Percentiles rank a stretch among this genome's conserved stretches.
phyloP scores from a whole-genome alignment of 2,329 filamentous ascomycete species.

The Neofusicoccum kwambonambiense region DNA sequence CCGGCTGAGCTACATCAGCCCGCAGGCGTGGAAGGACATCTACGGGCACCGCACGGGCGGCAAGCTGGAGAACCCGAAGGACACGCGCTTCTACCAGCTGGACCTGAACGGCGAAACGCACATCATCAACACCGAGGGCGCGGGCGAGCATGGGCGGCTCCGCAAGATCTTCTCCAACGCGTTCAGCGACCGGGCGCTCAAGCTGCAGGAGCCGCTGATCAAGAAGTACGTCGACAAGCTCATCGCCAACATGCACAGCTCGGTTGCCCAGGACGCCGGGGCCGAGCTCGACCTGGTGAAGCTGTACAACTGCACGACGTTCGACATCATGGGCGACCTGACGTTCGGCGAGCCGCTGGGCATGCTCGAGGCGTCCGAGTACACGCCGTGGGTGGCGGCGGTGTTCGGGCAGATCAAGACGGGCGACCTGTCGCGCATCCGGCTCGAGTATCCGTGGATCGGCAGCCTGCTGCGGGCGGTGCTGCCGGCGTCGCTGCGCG shows the following conservation, averaged over 20 bases:
- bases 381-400: constrained; percentile 33
- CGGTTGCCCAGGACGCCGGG: constrained; percentile 28
- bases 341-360: constrained; percentile 33
- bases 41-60: constrained; percentile 19
- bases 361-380: constrained; percentile 30
- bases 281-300: constrained; percentile 1
- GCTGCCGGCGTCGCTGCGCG: neutral
- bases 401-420: constrained; percentile 30
- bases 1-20: constrained; percentile 11
- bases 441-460: neutral
- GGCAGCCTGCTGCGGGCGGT: neutral
- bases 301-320: constrained; percentile 25
- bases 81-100: constrained; percentile 5
- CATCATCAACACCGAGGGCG: constrained; percentile 18
- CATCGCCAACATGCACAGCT: constrained; percentile 19
- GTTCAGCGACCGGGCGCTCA: constrained; percentile 32
- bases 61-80: neutral
- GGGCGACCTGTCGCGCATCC: neutral
- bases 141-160: constrained; percentile 23
- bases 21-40: constrained; percentile 19
- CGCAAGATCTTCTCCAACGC: constrained; percentile 26
- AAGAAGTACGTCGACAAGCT: constrained; percentile 33
- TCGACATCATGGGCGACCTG: constrained; percentile 35
- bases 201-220: constrained; percentile 32
- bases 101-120: neutral